Evolutionary conservation across 305 asterid genomes (phyloP), one percentile per base, ranked within the genome.

Genomic region (Solanum hybrid): DNA sequence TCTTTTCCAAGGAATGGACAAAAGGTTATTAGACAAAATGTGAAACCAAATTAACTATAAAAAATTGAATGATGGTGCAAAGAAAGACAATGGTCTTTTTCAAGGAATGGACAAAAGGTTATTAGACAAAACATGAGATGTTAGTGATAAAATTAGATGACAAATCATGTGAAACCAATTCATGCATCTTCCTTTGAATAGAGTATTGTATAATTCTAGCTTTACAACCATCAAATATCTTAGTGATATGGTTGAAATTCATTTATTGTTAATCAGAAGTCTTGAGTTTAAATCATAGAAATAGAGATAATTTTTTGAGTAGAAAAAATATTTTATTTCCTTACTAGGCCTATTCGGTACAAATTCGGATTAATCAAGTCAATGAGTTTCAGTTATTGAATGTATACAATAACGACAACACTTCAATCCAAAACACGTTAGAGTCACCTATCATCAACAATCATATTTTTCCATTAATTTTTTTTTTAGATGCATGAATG

Each of bases 1-100:
- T 78, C 15, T 78, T 33, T 78, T 22, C 84, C 84, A 20, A 33
- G 84, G 84, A 78, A 78, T n/a, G 45, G 27, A 78, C 84, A 34
- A 12, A 73, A 7, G 34, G 34, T 26, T 5, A 26, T 26, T 9
- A 57, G 20, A 72, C 5, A 26, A 33, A 78, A 20, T 17, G 70
- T 6, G 70, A 57, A 17, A 57, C 1, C 4, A 57, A 57, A 57
- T 61, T 65, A 65, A 22, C 73, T 65, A n/a, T 68, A 68, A 9
- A 68, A 61, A 27, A 5, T 26, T 13, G 17, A 5, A 78, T 3
- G 84, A 33, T 20, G 27, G 4, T 4, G 45, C 45, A 78, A 33
- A 33, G 83, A 78, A 13, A 33, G 17, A 24, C 10, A 22, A 36
- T 20, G 29, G 27, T 78, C 15, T 78, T 33, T 78, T 22, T 45